Conservation (phyloP, 2,329 filamentous ascomycete species). For the Cladosporium sp. region DNA sequence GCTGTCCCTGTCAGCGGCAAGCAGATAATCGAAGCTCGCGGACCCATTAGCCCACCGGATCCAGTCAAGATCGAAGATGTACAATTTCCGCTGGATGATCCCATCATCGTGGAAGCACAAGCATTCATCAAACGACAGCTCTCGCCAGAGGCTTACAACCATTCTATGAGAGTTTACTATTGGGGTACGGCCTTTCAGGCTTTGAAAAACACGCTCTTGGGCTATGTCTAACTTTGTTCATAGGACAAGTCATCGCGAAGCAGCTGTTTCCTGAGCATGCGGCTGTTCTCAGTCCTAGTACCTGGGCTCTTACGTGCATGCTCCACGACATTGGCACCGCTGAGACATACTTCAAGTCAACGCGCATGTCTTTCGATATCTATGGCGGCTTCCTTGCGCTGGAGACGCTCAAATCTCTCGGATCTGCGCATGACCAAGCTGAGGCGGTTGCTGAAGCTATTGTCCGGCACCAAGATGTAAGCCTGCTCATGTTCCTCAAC, state of each 20-base stretch:
- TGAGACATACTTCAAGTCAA: slow-evolving; percentile 56
- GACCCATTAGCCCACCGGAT: background rate
- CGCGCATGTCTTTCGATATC: slow-evolving; percentile 70
- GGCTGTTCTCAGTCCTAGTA: slow-evolving; percentile 50
- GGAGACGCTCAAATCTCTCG: slow-evolving; percentile 50
- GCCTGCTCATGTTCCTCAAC: slow-evolving; percentile 33
- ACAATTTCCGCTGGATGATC: background rate
- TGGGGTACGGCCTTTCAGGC: slow-evolving; percentile 51
- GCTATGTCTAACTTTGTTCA: background rate
- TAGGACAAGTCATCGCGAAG: slow-evolving; percentile 16
- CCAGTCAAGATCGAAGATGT: background rate
- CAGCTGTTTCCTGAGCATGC: background rate
- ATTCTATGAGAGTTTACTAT: slow-evolving; percentile 71
- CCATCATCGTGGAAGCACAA: background rate
- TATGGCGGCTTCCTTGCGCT: slow-evolving; percentile 64
- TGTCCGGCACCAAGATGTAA: slow-evolving; percentile 70
- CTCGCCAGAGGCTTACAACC: slow-evolving; percentile 62
- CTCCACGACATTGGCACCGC: slow-evolving; percentile 76
- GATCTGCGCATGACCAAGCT: slow-evolving; percentile 58
- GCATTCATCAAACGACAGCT: slow-evolving; percentile 14
- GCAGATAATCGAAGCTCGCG: slow-evolving; percentile 5
- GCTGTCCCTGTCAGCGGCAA: slow-evolving; percentile 3
- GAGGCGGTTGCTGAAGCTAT: slow-evolving; percentile 71
- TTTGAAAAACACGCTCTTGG: background rate
- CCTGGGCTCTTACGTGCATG: slow-evolving; percentile 64